A percentile compares a stretch with the other conserved stretches of the same genome.
Evolutionary conservation across 306 rosid genomes (phyloP).

Genomic region (Albizia julibrissin): DNA sequence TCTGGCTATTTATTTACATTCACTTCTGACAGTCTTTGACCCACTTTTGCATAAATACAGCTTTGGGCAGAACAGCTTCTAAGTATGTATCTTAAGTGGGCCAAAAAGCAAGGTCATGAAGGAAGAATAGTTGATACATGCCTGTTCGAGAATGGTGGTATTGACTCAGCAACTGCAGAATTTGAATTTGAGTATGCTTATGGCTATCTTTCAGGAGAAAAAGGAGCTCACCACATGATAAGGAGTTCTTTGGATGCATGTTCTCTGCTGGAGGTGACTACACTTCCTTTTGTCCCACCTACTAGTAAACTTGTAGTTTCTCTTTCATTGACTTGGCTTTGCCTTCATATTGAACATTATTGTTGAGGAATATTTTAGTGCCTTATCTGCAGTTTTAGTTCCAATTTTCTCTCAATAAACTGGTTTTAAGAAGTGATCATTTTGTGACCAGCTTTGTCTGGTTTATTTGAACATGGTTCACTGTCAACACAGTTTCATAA

Average conservation of each 20-base stretch:
- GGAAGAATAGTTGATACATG: conserved; percentile 72
- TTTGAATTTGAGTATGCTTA: conserved; percentile 78
- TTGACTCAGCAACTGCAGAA: conserved; percentile 65
- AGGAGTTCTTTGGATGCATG: conserved; percentile 50
- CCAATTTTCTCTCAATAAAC: conserved; percentile 10
- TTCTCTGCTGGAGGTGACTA: conserved; percentile 50
- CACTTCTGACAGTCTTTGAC: conserved; percentile 35
- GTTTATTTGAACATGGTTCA: neutral
- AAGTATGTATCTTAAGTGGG: conserved; percentile 80
- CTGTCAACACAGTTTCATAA: neutral
- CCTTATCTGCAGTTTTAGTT: conserved; percentile 1
- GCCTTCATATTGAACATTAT: conserved; percentile 3
- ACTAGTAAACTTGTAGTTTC: conserved; percentile 18
- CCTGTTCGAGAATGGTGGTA: conserved; percentile 53
- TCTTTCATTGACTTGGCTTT: conserved; percentile 8
- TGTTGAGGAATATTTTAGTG: conserved; percentile 16
- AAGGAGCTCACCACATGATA: conserved; percentile 67
- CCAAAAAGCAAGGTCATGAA: conserved; percentile 62
- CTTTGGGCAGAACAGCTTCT: conserved; percentile 73
- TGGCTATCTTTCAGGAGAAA: conserved; percentile 85
- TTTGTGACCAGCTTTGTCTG: neutral
- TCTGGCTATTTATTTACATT: conserved; percentile 15
- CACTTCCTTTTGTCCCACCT: conserved; percentile 22
- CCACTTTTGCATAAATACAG: conserved; percentile 47
- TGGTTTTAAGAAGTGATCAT: neutral